Conservation (phyloP, 108 stramenopile species). For the Nitzschia putrida region DNA sequence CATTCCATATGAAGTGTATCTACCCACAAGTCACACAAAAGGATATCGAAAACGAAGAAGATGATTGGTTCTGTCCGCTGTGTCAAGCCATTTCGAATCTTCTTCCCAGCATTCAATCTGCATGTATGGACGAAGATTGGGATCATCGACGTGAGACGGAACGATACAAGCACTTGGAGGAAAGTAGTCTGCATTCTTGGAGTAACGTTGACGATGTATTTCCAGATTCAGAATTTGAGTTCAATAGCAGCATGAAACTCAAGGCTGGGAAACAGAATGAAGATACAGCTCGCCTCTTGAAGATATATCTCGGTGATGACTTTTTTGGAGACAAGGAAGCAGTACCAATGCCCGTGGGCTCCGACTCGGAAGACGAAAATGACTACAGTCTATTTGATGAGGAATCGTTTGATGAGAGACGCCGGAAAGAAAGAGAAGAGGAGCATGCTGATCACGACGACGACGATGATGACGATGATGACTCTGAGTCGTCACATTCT, state of each 20-base stretch:
- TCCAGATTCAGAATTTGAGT: conserved; percentile 67
- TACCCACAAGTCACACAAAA: conserved; percentile 51
- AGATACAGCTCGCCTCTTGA: conserved; percentile 48
- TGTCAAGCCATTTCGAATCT: conserved; percentile 50
- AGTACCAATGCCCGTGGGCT: conserved; percentile 27
- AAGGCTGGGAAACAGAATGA: conserved; percentile 57
- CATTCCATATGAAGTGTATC: conserved; percentile 83
- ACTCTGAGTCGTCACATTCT: conserved; percentile 31
- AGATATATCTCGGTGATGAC: conserved; percentile 46
- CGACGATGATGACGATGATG: conserved; percentile 46
- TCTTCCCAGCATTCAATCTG: conserved; percentile 52
- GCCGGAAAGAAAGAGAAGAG: conserved; percentile 20
- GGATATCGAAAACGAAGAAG: conserved; percentile 58
- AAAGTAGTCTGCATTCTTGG: conserved; percentile 53
- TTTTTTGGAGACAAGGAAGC: conserved; percentile 8
- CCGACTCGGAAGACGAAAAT: conserved; percentile 46
- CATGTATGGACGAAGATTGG: conserved; percentile 54
- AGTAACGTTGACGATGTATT: conserved; percentile 70
- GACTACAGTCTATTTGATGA: conserved; percentile 46
- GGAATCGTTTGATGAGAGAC: conserved; percentile 39
- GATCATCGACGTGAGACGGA: conserved; percentile 23
- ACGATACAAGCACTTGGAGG: conserved; percentile 7
- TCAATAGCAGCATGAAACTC: conserved; percentile 48
- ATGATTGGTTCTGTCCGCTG: conserved; percentile 85
- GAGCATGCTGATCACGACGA: conserved; percentile 46